Base-by-base conservation (phyloP, 139 green algal genomes). In the Axilococcus clingmanii region DNA sequence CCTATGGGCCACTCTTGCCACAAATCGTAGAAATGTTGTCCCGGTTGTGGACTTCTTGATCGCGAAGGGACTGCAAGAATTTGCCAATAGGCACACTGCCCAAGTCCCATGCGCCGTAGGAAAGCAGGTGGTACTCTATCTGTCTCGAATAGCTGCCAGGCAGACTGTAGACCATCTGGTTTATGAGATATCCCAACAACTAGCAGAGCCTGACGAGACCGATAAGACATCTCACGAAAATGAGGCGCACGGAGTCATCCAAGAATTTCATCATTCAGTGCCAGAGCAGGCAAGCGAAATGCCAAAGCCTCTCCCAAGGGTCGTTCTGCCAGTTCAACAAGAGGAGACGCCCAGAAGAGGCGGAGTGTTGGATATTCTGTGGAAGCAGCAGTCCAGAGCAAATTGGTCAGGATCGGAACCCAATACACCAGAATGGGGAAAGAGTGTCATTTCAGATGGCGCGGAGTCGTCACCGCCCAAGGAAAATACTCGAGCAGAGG, bases 1-100 rank as follows among this genome's bases (percentile, higher is more conserved):
- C 25, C 69, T 96, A 40, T 96, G 88, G 89, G 72, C 36, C 29
- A 89, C 75, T 15, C 58, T 96, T 44, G 87, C 80, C 0, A 47
- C 28, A 19, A 86, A 75, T 56, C 71, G 72, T 44, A 61, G 73
- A 52, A 95, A 94, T 65, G 76, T 95, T 43, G 73, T 83, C 23
- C 85, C 87, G 34, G 76, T 87, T 3, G 59, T 96, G 34, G 75
- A 94, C 47, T 96, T 89, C 48, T 40, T 96, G 8, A 59, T 94
- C 7, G 62, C 57, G 25, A 61, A 85, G 38, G 81, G 78, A 7
- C 65, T 74, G 24, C 55, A 66, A 35, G 76, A 84, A 35, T 62
- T 32, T 14, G 34, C 17, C 20, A 43, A 43, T 4, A n/a, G 23
- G 16, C 32, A 44, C 17, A n/a, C 17, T 16, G 7, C 27, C 20